Evolutionary conservation across 768 basidiomycete genomes (phyloP).

Genomic region (Pholiota conissans): DNA sequence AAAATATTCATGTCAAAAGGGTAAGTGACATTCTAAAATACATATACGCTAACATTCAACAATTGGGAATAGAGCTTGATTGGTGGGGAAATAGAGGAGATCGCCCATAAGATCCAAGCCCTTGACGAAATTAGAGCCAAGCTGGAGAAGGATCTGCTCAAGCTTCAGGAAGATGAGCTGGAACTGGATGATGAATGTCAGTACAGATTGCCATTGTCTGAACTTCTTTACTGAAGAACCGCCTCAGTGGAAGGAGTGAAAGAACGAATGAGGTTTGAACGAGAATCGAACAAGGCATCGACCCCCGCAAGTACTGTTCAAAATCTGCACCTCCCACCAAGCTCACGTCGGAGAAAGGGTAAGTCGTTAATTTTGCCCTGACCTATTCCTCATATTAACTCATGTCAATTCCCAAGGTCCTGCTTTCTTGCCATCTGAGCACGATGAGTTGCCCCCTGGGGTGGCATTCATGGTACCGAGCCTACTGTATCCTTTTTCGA

Average conservation of each 20-base stretch:
- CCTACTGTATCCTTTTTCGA: neutral
- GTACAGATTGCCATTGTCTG: conserved; percentile 27
- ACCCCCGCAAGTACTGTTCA: conserved; percentile 28
- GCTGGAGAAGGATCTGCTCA: conserved; percentile 80
- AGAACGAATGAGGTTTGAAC: conserved; percentile 78
- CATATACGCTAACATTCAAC: conserved; percentile 5
- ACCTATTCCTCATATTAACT: neutral
- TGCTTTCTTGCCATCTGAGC: conserved; percentile 95
- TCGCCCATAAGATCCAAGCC: conserved; percentile 86
- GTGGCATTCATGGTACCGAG: conserved; percentile 90
- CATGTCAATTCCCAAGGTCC: conserved; percentile 58
- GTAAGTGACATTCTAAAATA: conserved; percentile 42
- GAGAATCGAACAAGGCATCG: conserved; percentile 34
- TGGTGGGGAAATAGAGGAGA: conserved; percentile 84
- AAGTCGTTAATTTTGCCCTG: neutral
- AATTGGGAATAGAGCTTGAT: conserved; percentile 65
- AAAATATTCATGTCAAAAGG: conserved; percentile 86
- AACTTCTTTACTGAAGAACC: conserved; percentile 3
- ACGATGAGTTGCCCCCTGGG: conserved; percentile 90
- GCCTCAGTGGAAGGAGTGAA: conserved; percentile 84
- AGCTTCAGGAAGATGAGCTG: conserved; percentile 91
- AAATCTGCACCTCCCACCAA: conserved; percentile 49
- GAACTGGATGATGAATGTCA: conserved; percentile 95
- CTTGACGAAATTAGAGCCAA: conserved; percentile 79
- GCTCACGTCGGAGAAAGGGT: conserved; percentile 75